Evolutionary conservation across 106 monocot species (phyloP).

Genomic region (Apostasia shenzhenica): DNA sequence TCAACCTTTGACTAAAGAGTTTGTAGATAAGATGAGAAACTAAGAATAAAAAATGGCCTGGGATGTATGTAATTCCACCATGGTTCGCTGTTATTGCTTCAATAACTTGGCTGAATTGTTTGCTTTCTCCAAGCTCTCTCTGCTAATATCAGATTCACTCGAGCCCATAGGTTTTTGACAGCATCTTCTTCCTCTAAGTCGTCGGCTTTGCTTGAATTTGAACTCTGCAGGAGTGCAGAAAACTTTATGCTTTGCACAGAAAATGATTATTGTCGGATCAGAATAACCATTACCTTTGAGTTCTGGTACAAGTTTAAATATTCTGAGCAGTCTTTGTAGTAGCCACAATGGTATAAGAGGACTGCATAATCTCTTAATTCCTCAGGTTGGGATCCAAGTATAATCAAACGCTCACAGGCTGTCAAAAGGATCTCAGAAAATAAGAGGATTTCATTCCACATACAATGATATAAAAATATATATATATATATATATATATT

Average conservation of each 20-base stretch:
- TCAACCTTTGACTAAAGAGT: no score
- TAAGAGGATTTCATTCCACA: no score
- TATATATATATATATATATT: no score
- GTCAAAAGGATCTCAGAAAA: not conserved
- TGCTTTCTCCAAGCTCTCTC: constrained; percentile 39
- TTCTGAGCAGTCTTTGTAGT: constrained; percentile 42
- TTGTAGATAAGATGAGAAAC: no score
- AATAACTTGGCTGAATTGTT: constrained; percentile 12
- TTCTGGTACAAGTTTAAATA: constrained; percentile 37
- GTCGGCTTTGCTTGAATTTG: not conserved
- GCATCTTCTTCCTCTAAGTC: constrained; percentile 28
- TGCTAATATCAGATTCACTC: constrained; percentile 40
- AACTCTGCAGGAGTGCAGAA: no score
- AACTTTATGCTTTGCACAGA: no score
- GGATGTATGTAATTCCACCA: constrained; percentile 16
- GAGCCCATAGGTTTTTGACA: constrained; percentile 21
- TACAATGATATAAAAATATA: no score
- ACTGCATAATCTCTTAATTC: constrained; percentile 61
- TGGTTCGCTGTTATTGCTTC: constrained; percentile 27
- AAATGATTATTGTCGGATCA: no score
- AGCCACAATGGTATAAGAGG: constrained; percentile 61
- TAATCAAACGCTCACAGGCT: constrained; percentile 61
- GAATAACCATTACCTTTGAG: constrained; percentile 20
- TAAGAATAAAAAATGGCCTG: no score
- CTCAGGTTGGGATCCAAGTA: constrained; percentile 16